phyloP scores from a whole-genome alignment of 306 rosid species.

The Corylus americana region DNA sequence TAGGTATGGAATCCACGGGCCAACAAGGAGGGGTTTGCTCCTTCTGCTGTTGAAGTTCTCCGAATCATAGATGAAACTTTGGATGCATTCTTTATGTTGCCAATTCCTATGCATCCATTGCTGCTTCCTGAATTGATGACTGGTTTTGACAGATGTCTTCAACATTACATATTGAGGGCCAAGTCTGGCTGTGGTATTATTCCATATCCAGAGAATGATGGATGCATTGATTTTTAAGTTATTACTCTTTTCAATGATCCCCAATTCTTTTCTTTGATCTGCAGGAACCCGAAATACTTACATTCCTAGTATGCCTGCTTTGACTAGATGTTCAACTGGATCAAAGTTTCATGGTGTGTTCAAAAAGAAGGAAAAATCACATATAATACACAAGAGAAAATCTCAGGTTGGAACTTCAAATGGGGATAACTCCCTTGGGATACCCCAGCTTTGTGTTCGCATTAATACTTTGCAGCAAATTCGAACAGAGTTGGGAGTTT shows the following conservation, averaged over 20 bases:
- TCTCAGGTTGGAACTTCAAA: constrained; percentile 56
- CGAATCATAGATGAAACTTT: constrained; percentile 77
- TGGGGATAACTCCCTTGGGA: constrained; percentile 49
- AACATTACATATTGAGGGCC: constrained; percentile 70
- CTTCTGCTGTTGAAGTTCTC: constrained; percentile 80
- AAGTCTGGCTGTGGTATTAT: constrained; percentile 80
- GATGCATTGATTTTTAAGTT: constrained; percentile 18
- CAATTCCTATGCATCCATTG: constrained; percentile 62
- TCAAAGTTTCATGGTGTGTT: constrained; percentile 73
- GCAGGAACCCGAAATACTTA: constrained; percentile 66
- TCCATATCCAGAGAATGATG: constrained; percentile 22
- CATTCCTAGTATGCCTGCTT: constrained; percentile 73
- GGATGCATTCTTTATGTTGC: constrained; percentile 87
- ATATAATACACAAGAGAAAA: constrained; percentile 54
- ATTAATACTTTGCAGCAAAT: constrained; percentile 81
- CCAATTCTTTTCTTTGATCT: constrained; percentile 32
- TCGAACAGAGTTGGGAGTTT: constrained; percentile 65
- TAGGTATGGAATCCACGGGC: constrained; percentile 84
- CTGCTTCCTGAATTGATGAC: constrained; percentile 73
- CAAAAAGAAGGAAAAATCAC: constrained; percentile 67
- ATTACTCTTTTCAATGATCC: constrained; percentile 22
- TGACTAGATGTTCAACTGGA: constrained; percentile 83
- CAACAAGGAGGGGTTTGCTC: constrained; percentile 75
- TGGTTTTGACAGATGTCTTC: constrained; percentile 83
- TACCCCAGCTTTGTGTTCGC: constrained; percentile 79